Base-by-base conservation (phyloP, 1,284 basidiomycete species). In the Apiotrichum gamsii region DNA sequence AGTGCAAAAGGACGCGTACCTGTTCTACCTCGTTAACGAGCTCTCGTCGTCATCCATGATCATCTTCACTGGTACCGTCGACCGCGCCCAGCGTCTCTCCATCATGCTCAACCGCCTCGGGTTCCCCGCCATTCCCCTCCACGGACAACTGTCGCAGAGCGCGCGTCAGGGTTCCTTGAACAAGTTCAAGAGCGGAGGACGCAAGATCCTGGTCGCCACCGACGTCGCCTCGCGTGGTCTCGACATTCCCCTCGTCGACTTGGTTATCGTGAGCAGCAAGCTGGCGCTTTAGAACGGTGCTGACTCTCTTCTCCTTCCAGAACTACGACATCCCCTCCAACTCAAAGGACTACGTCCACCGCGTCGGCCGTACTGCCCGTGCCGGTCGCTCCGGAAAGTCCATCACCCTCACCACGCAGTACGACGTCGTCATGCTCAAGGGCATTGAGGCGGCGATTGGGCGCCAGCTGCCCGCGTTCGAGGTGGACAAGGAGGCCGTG, bases 331-430 rank as follows among this genome's bases (percentile, higher is more conserved):
- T 97, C 54, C 95, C 95, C 1, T 90, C 90, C 6, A 90, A 98
- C 70, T 97, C 93, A 23, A 98, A 98, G 76, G 95, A 98, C 72
- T 99, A 98, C 71, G 96, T 99, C 48, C 95, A 99, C 70, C 83
- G 95, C 47, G 95, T 99, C 16, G 95, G 95, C 29, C 83, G 95
- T 55, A 98, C 95, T 25, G 95, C 95, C 3, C 85, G 95, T 68
- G 95, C 95, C 0, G 95, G 95, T 14, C 82, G 95, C 34, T 83
- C 89, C 2, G 95, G 95, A 34, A 96, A 96, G 74, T 85, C 89
- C 1, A 87, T 98, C 59, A 96, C 95, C 11, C 78, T 99, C 19
- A 91, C 97, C 11, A 93, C 94, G 2, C 95, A 99, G 73, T 99
- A 98, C 71, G 94, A 99, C 62, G 91, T 98, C 48, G 95, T 98